Conservation (phyloP, 176 grass and related monocot species). For the Panicum miliaceum region DNA sequence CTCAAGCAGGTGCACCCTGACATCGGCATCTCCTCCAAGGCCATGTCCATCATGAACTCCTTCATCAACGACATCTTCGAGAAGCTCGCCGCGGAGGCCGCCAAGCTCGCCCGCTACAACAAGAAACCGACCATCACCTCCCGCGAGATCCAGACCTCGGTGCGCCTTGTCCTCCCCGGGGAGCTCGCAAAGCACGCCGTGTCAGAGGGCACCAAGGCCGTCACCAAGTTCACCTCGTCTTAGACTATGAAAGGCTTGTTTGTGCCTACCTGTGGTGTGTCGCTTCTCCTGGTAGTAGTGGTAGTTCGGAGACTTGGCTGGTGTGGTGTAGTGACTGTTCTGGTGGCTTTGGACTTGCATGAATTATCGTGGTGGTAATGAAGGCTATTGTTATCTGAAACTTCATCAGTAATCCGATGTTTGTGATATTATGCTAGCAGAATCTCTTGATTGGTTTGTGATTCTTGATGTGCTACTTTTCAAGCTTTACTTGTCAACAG, state of each 20-base stretch:
- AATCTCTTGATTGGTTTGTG: too few species aligned
- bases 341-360: not conserved
- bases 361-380: not conserved
- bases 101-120: conserved; percentile 56
- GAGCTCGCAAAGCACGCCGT: conserved; percentile 77
- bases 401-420: not conserved
- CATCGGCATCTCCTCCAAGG: conserved; percentile 84
- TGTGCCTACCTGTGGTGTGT: not conserved
- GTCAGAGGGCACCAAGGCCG: conserved; percentile 69
- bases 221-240: conserved; percentile 66
- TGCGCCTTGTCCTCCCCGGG: conserved; percentile 54
- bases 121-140: conserved; percentile 78
- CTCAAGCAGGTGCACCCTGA: conserved; percentile 78
- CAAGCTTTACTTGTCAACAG: not conserved
- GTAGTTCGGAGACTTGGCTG: not conserved
- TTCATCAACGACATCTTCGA: conserved; percentile 95
- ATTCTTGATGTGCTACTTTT: not conserved
- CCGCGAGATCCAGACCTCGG: conserved; percentile 72
- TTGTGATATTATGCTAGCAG: not conserved
- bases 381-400: not conserved
- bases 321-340: not conserved
- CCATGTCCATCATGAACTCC: conserved; percentile 92
- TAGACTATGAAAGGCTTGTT: not conserved
- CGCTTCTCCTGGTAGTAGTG: not conserved
- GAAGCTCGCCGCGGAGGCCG: conserved; percentile 67